Evolutionary conservation across 495 filamentous ascomycete genomes (phyloP), one percentile per base, ranked within the genome.

Genomic region (Penicillium roqueforti): DNA sequence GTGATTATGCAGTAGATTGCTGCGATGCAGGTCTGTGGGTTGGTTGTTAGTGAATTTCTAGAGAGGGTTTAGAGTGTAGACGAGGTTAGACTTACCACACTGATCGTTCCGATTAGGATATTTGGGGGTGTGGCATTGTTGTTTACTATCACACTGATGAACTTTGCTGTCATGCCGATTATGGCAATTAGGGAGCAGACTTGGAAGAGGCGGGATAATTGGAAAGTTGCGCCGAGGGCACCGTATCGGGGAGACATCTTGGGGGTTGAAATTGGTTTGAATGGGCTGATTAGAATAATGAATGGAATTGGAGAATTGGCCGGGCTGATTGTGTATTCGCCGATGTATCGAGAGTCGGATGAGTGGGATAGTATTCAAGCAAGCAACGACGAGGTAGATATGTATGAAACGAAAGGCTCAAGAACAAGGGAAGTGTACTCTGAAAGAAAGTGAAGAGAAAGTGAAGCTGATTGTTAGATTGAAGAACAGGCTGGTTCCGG

Each of bases 131-230:
- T 76, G 34, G 80, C 77, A 42, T 84, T 77, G 26, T 69, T 76
- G 11, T 73, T 59, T n/a, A 91, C 79, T 53, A 95, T 89, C 26
- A 84, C 72, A n/a, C 83, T 80, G 63, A 96, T 84, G 74, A 96
- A 92, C 66, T 89, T 89, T 51, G 89, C 81, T 1, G 82, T 83
- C 56, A 96, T 82, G 47, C 90, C 90, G 61, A 96, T 87, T 57
- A 91, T 83, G 42, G 83, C 77, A 58, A 96, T 82, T 55, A 97
- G 83, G 19, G 79, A 85, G 45, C 84, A 74, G 43, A 80, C 75
- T 67, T 96, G 85, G 53, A 92, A 77, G 22, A 81, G 75, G 26
- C 92, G 83, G 56, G 86, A 80, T 52, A 87, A 64, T 29, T 84
- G 83, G 77, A 95, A 96, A 54, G 83, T 87, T 47, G 83, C 82